Evolutionary conservation across 768 basidiomycete species (phyloP).

Genomic region (Lentinula detonsa): DNA sequence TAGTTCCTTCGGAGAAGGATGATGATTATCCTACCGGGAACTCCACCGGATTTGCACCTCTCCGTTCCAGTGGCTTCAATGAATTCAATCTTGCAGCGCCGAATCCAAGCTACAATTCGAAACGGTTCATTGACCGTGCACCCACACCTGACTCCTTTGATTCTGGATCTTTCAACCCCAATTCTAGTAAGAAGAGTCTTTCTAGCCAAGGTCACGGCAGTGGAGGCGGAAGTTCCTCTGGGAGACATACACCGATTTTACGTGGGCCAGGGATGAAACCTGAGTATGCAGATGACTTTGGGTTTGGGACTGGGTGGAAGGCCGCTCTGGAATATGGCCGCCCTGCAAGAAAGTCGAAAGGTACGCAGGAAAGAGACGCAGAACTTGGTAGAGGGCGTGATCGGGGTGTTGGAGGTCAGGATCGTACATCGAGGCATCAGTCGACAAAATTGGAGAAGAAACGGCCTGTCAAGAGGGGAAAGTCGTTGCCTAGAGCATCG

Average conservation of each 20-base stretch:
- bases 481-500: background rate
- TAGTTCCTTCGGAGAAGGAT: background rate
- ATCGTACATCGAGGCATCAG: background rate
- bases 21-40: background rate
- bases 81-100: slow-evolving; percentile 2
- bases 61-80: slow-evolving; percentile 3
- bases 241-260: background rate
- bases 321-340: background rate
- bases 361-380: background rate
- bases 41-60: background rate
- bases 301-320: background rate
- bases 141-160: background rate
- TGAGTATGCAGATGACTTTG: background rate
- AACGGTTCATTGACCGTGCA: background rate
- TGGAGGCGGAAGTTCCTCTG: background rate
- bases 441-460: background rate
- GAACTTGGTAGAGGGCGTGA: background rate
- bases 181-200: background rate
- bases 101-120: background rate
- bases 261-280: background rate
- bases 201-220: background rate
- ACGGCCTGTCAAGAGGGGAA: background rate
- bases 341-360: background rate
- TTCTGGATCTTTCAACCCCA: background rate
- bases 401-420: background rate